phyloP scores from a whole-genome alignment of 2,329 filamentous ascomycete genomes.

The Plectosphaerella cucumerina region DNA sequence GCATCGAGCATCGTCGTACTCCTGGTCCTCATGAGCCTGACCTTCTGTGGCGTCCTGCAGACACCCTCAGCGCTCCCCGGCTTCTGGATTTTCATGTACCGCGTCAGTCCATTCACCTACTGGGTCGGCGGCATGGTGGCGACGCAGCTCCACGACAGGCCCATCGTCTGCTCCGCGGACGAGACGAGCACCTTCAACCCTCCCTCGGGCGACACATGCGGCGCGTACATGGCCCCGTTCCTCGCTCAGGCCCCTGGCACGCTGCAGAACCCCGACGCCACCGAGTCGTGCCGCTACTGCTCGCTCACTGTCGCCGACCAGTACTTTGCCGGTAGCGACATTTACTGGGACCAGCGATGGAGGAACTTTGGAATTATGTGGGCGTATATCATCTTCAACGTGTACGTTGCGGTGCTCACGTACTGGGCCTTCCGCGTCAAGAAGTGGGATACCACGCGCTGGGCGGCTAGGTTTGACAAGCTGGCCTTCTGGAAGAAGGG shows the following conservation, averaged over 20 bases:
- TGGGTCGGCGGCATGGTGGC: conserved; percentile 64
- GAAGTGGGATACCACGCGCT: conserved; percentile 21
- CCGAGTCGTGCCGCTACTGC: conserved; percentile 61
- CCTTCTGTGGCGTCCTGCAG: conserved; percentile 64
- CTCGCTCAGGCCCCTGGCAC: conserved; percentile 46
- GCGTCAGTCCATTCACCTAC: conserved; percentile 63
- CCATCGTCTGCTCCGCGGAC: conserved; percentile 43
- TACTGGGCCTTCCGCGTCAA: conserved; percentile 61
- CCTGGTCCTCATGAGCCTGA: conserved; percentile 52
- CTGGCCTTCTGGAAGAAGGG: neutral
- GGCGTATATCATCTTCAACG: conserved; percentile 62
- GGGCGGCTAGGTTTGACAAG: neutral
- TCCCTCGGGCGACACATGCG: conserved; percentile 59
- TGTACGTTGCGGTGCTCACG: conserved; percentile 49
- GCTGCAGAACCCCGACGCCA: conserved; percentile 58
- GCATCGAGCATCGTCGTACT: conserved; percentile 61
- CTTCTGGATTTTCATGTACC: conserved; percentile 79
- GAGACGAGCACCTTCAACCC: conserved; percentile 65
- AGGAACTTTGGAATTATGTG: conserved; percentile 68
- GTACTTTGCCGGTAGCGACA: conserved; percentile 42
- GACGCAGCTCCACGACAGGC: conserved; percentile 56
- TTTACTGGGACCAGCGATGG: conserved; percentile 55
- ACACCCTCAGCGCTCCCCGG: conserved; percentile 53
- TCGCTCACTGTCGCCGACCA: conserved; percentile 58
- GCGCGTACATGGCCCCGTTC: conserved; percentile 57